These are phyloP conservation scores for Narthecium ossifragum DNA, from an alignment of 106 monocot genomes.

Conservation along the genomic window DNA sequence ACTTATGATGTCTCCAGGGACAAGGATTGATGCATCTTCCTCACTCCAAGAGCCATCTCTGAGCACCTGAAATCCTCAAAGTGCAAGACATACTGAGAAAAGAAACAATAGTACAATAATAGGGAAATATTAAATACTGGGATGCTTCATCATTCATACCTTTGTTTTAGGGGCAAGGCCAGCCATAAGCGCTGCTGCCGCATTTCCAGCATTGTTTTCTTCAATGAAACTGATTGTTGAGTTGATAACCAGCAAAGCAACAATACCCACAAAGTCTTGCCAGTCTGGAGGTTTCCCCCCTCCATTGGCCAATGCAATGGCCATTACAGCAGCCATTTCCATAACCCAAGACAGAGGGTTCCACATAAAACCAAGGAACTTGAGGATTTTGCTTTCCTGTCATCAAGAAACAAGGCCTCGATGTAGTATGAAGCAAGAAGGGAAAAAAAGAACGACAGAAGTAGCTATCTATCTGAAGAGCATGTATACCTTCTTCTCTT, in stretches of 20 bases:
- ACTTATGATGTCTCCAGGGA: slow-evolving; percentile 58
- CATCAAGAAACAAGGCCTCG: neutral
- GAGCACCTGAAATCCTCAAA: slow-evolving; percentile 28
- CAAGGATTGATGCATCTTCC: slow-evolving; percentile 44
- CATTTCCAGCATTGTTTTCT: slow-evolving; percentile 65
- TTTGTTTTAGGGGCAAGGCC: slow-evolving; percentile 55
- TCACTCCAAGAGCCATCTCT: slow-evolving; percentile 51
- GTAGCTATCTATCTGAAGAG: neutral
- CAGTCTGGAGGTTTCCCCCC: slow-evolving; percentile 69
- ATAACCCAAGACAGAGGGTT: slow-evolving; percentile 90
- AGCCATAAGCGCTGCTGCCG: slow-evolving; percentile 56
- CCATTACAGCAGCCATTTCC: slow-evolving; percentile 76
- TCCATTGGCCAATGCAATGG: slow-evolving; percentile 72
- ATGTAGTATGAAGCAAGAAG: neutral
- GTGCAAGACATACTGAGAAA: neutral
- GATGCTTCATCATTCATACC: slow-evolving; percentile 3
- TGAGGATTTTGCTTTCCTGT: slow-evolving; percentile 64
- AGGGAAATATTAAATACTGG: neutral
- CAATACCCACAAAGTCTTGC: slow-evolving; percentile 77
- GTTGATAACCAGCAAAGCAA: slow-evolving; percentile 49
- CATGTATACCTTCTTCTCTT: slow-evolving; percentile 34
- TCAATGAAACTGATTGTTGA: slow-evolving; percentile 62
- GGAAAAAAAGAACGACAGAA: neutral
- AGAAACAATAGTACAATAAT: neutral
- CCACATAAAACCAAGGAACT: slow-evolving; percentile 93